These are phyloP conservation scores for Teratosphaeriaceae sp. DNA, from an alignment of 2,329 filamentous ascomycete species.

Conservation along the genomic window DNA sequence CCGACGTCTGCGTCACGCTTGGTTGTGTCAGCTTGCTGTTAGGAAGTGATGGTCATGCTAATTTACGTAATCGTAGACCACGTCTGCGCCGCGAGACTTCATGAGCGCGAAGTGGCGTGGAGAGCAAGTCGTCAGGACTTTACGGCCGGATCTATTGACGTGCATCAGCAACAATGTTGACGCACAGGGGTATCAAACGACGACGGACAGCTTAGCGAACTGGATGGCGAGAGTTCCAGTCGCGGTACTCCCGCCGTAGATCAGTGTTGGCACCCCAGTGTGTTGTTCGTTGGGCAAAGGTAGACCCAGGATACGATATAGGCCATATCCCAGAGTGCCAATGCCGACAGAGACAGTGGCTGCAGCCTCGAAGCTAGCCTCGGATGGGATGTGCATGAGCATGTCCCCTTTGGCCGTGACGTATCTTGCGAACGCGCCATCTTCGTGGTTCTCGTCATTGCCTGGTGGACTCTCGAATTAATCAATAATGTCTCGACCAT, in stretches of 20 bases:
- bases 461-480: slow-evolving; percentile 10
- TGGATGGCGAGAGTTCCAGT: slow-evolving; percentile 43
- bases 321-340: slow-evolving; percentile 40
- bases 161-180: slow-evolving; percentile 1
- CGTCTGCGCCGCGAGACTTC: slow-evolving; percentile 36
- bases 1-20: slow-evolving; percentile 22
- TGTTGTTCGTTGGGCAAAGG: slow-evolving; percentile 37
- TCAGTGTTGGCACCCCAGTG: slow-evolving; percentile 33
- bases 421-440: slow-evolving; percentile 47
- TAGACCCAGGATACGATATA: slow-evolving; percentile 34
- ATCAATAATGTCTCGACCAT: neutral
- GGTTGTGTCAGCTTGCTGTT: neutral
- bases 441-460: slow-evolving; percentile 32
- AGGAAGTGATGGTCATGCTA: neutral
- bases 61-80: slow-evolving; percentile 40
- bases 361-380: slow-evolving; percentile 43
- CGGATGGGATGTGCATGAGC: slow-evolving; percentile 38
- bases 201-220: slow-evolving; percentile 26
- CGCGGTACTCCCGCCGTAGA: slow-evolving; percentile 45
- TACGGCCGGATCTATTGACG: slow-evolving; percentile 22
- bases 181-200: neutral
- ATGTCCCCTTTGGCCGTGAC: slow-evolving; percentile 44
- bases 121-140: slow-evolving; percentile 39
- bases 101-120: slow-evolving; percentile 41
- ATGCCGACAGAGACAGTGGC: slow-evolving; percentile 44